phyloP scores from a whole-genome alignment of 208 protist species.

The Crithidia bombi region DNA sequence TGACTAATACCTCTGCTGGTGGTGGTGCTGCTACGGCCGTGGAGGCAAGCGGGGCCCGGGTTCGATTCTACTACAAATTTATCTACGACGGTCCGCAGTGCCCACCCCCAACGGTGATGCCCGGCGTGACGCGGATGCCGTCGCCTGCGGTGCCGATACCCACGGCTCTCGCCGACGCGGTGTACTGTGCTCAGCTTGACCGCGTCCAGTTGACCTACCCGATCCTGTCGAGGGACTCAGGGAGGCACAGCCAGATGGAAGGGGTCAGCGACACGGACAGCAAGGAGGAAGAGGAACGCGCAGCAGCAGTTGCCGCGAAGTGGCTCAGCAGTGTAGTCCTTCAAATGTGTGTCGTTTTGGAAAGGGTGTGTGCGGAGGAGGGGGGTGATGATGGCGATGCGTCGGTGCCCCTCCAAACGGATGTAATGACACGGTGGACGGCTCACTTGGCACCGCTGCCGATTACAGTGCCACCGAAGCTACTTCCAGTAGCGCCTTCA shows the following conservation, averaged over 20 bases:
- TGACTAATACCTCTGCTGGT: not conserved
- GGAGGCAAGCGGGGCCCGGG: not conserved
- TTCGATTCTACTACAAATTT: constrained; percentile 30
- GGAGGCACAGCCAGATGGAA: not conserved
- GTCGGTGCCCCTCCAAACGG: not conserved
- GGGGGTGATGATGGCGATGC: not conserved
- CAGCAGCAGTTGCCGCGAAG: not conserved
- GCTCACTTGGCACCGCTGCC: constrained; percentile 26
- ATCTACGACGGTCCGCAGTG: constrained; percentile 24
- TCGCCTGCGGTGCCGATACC: constrained; percentile 1
- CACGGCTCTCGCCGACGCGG: constrained; percentile 9
- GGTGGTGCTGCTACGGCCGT: not conserved
- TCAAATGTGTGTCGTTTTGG: constrained; percentile 17
- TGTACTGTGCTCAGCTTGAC: constrained; percentile 31
- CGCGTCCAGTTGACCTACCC: constrained; percentile 14
- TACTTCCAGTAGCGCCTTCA: not conserved
- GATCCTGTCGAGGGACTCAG: not conserved
- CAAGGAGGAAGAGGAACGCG: not conserved
- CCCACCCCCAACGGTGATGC: not conserved
- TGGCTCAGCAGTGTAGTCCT: constrained; percentile 28
- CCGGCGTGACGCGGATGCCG: not conserved
- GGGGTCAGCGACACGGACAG: not conserved
- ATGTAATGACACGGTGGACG: constrained; percentile 19
- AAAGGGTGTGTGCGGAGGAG: not conserved
- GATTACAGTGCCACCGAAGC: not conserved